Base-by-base conservation (phyloP, 495 filamentous ascomycete genomes). In the Pseudomonodictys pantanalensis region DNA sequence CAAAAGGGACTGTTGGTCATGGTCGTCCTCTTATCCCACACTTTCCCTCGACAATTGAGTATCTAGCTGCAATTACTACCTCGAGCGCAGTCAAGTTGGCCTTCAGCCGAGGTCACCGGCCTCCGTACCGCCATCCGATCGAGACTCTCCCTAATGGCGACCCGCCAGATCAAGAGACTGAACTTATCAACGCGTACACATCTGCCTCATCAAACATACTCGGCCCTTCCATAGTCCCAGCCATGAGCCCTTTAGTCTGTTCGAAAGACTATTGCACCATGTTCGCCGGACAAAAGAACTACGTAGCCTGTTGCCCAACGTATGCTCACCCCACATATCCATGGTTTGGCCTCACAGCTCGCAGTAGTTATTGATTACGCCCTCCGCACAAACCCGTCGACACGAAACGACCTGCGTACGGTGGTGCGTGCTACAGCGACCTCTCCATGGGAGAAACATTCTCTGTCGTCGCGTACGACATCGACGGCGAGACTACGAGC, bases 281-380 rank as follows among this genome's bases (percentile, higher is more conserved):
- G 51, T 46, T 56, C 11, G 59, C 46, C 2, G 52, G 30, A 2
- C 45, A 56, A 4, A 44, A 54, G 5, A 62, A 62, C 18, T 62
- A 62, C 38, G 35, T 50, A 11, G 59, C 46, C 3, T 62, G 59
- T 38, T 62, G 59, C 56, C 59, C 52, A 17, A 42, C 32, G 59
- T 62, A 35, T 56, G 59, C 20, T 3, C 12, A n/a, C 12, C 38
- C 5, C 4, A 41, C 5, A n/a, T 18, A 15, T 41, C 20, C 38
- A 18, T n/a, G 38, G 12, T n/a, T n/a, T 3, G 25, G 44, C 32
- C 38, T 17, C 35, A 18, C 18, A 2, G 6, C 29, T 2, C 1
- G 22, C 15, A 60, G 58, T 10, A 50, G 49, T 1, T 61, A 54
- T 25, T 42, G 48, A 43, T 55, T 61, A 15, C 50, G 55, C 42